A percentile compares a stretch with the other conserved stretches of the same genome.
These are phyloP conservation scores for Pestalotiopsis sp. DNA, from an alignment of 2,329 filamentous ascomycete species.

Conservation along the genomic window DNA sequence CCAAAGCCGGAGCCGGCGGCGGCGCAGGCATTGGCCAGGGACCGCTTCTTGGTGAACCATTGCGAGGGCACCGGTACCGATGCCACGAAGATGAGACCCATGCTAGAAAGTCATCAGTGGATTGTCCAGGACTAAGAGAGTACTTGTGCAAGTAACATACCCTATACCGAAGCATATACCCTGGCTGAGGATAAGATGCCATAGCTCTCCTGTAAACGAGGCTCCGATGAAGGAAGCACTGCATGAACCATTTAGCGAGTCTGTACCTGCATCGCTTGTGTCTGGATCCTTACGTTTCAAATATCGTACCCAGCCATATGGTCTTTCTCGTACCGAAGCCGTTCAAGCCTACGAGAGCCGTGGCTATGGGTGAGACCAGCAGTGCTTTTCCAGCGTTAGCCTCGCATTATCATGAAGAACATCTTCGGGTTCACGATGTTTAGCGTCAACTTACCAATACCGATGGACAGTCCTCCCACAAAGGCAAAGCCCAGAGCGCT, in stretches of 20 bases:
- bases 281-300: conserved; percentile 53
- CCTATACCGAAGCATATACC: conserved; percentile 76
- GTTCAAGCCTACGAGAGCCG: conserved; percentile 48
- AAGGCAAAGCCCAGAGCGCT: conserved; percentile 72
- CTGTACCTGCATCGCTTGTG: background rate
- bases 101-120: conserved; percentile 27
- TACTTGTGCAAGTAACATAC: background rate
- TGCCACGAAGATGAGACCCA: conserved; percentile 75
- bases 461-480: conserved; percentile 70
- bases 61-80: conserved; percentile 68
- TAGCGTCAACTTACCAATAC: conserved; percentile 37
- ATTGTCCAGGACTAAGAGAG: background rate
- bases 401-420: background rate
- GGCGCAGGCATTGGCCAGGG: conserved; percentile 67
- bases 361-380: conserved; percentile 68
- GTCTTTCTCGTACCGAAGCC: conserved; percentile 65
- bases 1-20: conserved; percentile 73
- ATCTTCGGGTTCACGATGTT: no score
- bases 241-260: background rate
- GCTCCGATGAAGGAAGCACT: conserved; percentile 65
- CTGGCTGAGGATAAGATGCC: conserved; percentile 76
- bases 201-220: conserved; percentile 67
- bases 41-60: conserved; percentile 70
- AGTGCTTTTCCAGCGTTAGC: conserved; percentile 46
- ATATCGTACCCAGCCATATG: conserved; percentile 62